Evolutionary conservation across 2,329 filamentous ascomycete species (phyloP).

Genomic region (Trichoderma afroharzianum): DNA sequence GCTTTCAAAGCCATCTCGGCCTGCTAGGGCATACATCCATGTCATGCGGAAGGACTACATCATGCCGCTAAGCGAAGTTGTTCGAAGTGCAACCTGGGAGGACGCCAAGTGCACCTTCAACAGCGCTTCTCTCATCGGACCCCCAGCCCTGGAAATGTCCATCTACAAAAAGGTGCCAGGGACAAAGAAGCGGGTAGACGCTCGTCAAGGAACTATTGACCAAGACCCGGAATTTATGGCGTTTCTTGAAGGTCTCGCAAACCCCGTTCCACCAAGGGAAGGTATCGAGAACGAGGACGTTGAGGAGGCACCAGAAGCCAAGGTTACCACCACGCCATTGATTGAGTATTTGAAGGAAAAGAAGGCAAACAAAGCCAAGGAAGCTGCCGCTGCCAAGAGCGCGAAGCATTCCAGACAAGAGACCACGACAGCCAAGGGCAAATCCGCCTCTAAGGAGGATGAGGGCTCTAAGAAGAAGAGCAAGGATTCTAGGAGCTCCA

Average conservation of each 20-base stretch:
- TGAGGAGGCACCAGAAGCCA: conserved; percentile 47
- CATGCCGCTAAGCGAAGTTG: conserved; percentile 61
- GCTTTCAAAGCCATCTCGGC: conserved; percentile 78
- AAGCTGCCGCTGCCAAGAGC: conserved; percentile 39
- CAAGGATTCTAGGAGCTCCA: conserved; percentile 57
- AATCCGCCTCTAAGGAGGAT: conserved; percentile 41
- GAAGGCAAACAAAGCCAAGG: conserved; percentile 71
- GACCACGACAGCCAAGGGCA: conserved; percentile 47
- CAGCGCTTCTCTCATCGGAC: conserved; percentile 69
- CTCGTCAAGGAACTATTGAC: conserved; percentile 89
- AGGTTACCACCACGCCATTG: conserved; percentile 78
- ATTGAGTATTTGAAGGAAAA: conserved; percentile 90
- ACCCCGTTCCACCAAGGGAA: conserved; percentile 51
- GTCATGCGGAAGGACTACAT: conserved; percentile 70
- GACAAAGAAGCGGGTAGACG: conserved; percentile 71
- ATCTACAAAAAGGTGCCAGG: conserved; percentile 79
- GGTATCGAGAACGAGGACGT: conserved; percentile 39
- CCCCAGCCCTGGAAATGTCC: conserved; percentile 76
- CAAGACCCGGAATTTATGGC: conserved; percentile 94
- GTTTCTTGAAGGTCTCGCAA: conserved; percentile 84
- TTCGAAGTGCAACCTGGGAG: conserved; percentile 68
- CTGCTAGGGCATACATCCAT: conserved; percentile 78
- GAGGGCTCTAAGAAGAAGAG: conserved; percentile 59
- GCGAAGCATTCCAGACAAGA: conserved; percentile 58
- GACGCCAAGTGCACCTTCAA: conserved; percentile 76